Evolutionary conservation across 1,284 basidiomycete genomes (phyloP).

Genomic region (Sporisorium exsertum): DNA sequence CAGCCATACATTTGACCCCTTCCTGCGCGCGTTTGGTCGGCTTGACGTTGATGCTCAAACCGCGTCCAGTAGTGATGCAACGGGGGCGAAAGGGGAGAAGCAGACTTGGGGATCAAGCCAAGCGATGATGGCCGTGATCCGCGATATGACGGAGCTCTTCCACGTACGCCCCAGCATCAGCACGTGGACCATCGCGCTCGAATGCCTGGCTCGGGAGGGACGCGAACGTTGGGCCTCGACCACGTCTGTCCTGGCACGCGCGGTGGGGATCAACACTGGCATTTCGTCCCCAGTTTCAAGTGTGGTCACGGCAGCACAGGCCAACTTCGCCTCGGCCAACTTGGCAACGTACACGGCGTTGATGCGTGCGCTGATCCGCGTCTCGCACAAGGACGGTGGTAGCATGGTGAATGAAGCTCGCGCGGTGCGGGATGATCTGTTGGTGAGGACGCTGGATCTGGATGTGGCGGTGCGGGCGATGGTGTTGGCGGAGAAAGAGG

Average conservation of each 20-base stretch:
- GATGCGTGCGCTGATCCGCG: constrained; percentile 26
- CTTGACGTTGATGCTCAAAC: constrained; percentile 9
- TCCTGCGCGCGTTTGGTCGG: constrained; percentile 38
- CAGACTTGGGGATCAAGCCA: constrained; percentile 30
- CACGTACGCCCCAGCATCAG: constrained; percentile 22
- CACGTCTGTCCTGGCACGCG: constrained; percentile 18
- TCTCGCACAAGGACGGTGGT: constrained; percentile 11
- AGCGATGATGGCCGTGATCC: constrained; percentile 30
- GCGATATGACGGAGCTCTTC: constrained; percentile 43
- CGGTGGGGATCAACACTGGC: constrained; percentile 38
- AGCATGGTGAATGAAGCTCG: constrained; percentile 33
- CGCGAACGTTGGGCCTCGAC: constrained; percentile 16
- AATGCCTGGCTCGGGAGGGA: constrained; percentile 38
- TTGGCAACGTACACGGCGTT: constrained; percentile 44
- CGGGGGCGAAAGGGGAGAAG: constrained; percentile 1
- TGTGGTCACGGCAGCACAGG: neutral
- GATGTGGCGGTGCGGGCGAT: constrained; percentile 2
- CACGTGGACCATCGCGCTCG: constrained; percentile 50
- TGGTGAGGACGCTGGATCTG: constrained; percentile 28
- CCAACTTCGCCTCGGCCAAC: constrained; percentile 25
- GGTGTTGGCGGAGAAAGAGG: constrained; percentile 4
- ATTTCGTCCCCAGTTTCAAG: neutral
- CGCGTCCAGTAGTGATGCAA: neutral
- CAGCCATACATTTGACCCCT: constrained; percentile 40
- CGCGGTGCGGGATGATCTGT: constrained; percentile 36